A percentile compares a stretch with the other conserved stretches of the same genome.
phyloP scores from a whole-genome alignment of 2,329 filamentous ascomycete species.

The Decorospora gaudefroyi region DNA sequence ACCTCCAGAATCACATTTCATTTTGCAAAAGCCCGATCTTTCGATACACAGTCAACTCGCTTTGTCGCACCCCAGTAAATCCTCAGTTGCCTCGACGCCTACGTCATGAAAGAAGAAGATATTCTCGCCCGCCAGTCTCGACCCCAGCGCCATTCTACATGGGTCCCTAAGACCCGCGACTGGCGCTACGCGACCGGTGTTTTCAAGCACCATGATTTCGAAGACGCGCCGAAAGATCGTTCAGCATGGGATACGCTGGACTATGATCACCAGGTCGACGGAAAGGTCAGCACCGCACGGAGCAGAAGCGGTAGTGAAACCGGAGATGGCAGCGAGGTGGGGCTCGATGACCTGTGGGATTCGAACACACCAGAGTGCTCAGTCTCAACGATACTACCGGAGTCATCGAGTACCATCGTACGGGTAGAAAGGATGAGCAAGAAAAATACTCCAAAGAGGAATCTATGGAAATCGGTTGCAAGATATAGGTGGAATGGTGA shows the following conservation, averaged over 20 bases:
- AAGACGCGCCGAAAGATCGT: slow-evolving; percentile 9
- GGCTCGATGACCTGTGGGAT: neutral
- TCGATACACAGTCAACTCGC: too few relatives aligned
- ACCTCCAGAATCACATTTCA: too few relatives aligned
- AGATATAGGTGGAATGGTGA: slow-evolving; percentile 1
- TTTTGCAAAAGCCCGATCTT: neutral
- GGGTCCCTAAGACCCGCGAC: slow-evolving; percentile 20
- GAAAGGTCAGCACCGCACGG: neutral
- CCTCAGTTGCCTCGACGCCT: neutral
- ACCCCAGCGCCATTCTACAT: slow-evolving; percentile 21
- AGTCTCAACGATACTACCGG: neutral
- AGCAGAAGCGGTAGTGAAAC: neutral
- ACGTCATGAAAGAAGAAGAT: slow-evolving; percentile 12
- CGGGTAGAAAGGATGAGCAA: neutral
- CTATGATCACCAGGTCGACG: slow-evolving; percentile 10
- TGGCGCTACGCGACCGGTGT: slow-evolving; percentile 23
- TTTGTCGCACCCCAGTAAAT: neutral
- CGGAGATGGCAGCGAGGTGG: neutral
- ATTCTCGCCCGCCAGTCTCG: slow-evolving; percentile 22
- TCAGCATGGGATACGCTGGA: slow-evolving; percentile 22
- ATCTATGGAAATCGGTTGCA: slow-evolving; percentile 7
- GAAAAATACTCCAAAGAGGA: neutral
- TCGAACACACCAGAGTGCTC: neutral
- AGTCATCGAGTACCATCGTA: neutral
- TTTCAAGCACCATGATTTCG: slow-evolving; percentile 19